Evolutionary conservation across 1,284 basidiomycete genomes (phyloP).

Genomic region (Puccinia triticina): DNA sequence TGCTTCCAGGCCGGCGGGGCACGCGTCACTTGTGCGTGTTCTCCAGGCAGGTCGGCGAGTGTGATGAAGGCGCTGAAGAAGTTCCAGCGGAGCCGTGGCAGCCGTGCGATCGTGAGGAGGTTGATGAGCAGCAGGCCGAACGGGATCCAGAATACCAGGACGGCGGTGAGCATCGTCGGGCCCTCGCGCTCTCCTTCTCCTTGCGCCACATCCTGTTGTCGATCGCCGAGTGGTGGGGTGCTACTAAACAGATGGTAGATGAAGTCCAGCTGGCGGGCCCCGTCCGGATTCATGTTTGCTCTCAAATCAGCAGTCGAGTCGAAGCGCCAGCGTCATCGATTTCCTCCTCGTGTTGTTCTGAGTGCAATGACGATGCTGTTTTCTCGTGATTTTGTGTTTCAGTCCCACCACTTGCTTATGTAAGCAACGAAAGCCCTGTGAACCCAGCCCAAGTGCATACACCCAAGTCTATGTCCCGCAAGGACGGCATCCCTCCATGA

Average conservation of each 20-base stretch:
- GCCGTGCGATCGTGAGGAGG: background rate
- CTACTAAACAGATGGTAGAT: background rate
- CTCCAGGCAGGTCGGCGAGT: background rate
- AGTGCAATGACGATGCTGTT: too few species aligned
- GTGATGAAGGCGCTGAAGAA: conserved; percentile 23
- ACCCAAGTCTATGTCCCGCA: too few species aligned
- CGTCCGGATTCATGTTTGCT: background rate
- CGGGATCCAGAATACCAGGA: conserved; percentile 3
- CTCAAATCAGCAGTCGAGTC: too few species aligned
- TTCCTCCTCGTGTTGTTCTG: too few species aligned
- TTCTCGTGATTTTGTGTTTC: too few species aligned
- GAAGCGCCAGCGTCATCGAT: too few species aligned
- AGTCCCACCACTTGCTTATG: too few species aligned
- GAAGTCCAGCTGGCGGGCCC: background rate
- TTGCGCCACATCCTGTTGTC: background rate
- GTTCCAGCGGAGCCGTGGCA: background rate
- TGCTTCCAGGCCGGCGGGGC: conserved; percentile 10
- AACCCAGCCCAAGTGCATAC: too few species aligned
- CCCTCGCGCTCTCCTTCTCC: background rate
- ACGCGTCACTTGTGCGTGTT: background rate
- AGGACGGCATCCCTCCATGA: too few species aligned
- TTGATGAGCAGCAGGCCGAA: conserved; percentile 4
- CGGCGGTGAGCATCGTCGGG: background rate
- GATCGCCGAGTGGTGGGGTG: background rate
- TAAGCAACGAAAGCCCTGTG: too few species aligned